Percentiles rank a stretch among this genome's conserved stretches.
Evolutionary conservation across 345 rosid species (phyloP).

Genomic region (Cardamine occulta): DNA sequence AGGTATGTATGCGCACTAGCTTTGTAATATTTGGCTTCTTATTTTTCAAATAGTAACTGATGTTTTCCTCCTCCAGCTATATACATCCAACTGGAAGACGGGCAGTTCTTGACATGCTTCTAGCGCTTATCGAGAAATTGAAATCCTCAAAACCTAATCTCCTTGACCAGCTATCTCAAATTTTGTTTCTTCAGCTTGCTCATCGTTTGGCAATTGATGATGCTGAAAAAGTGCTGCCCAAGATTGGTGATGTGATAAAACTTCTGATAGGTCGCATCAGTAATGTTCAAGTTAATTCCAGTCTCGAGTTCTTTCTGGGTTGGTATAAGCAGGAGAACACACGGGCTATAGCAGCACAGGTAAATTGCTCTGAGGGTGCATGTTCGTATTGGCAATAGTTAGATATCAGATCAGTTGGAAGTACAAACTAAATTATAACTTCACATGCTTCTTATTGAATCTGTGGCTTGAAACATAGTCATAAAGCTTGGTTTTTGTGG

Average conservation of each 20-base stretch:
- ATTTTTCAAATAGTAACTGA: not conserved
- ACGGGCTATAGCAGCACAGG: slow-evolving; percentile 80
- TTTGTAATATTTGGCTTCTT: not conserved
- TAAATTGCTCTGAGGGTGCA: slow-evolving; percentile 34
- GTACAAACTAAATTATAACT: not conserved
- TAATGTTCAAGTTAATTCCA: slow-evolving; percentile 39
- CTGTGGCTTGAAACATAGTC: slow-evolving; percentile 18
- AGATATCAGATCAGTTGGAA: not conserved
- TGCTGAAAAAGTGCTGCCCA: no score
- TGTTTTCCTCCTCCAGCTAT: no score
- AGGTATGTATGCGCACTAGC: slow-evolving; percentile 49
- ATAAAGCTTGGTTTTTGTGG: not conserved
- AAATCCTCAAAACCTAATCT: no score
- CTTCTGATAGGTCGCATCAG: not conserved
- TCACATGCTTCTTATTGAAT: slow-evolving; percentile 12
- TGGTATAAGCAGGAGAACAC: slow-evolving; percentile 67
- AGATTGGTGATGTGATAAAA: no score
- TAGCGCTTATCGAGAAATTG: no score
- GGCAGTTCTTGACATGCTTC: no score
- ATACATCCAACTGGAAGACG: no score
- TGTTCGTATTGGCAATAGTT: slow-evolving; percentile 16
- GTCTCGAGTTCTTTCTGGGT: slow-evolving; percentile 49
- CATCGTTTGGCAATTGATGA: no score
- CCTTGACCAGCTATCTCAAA: no score
- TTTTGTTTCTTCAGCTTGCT: no score